A percentile compares a stretch with the other conserved stretches of the same genome.
These are phyloP conservation scores for Sherardia arvensis DNA, from an alignment of 257 asterid genomes.

Conservation along the genomic window DNA sequence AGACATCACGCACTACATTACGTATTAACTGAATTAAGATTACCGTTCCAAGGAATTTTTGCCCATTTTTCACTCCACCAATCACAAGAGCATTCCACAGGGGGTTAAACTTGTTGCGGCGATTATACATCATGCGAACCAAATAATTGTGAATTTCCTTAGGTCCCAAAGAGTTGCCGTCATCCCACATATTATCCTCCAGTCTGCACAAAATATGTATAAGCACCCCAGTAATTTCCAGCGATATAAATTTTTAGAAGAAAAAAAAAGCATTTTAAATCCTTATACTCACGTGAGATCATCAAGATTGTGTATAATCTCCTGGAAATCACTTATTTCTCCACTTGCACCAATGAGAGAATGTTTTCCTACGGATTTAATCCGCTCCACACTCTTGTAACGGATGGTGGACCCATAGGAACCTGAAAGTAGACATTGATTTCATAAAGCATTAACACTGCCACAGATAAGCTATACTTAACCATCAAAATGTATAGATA, in stretches of 20 bases:
- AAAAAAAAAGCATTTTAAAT: too few relatives aligned
- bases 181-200: slow-evolving; percentile 94
- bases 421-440: slow-evolving; percentile 34
- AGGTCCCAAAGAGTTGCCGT: slow-evolving; percentile 95
- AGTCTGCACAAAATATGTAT: slow-evolving; percentile 40
- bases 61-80: slow-evolving; percentile 91
- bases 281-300: slow-evolving; percentile 61
- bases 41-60: slow-evolving; percentile 92
- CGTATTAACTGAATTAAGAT: slow-evolving; percentile 9
- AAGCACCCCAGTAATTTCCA: neutral
- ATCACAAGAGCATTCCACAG: slow-evolving; percentile 89
- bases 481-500: neutral
- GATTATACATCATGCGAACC: slow-evolving; percentile 83
- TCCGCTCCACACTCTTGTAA: slow-evolving; percentile 85
- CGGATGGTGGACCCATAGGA: slow-evolving; percentile 99
- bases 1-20: neutral
- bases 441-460: neutral
- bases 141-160: slow-evolving; percentile 90
- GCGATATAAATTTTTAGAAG: neutral
- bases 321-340: slow-evolving; percentile 96
- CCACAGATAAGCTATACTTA: neutral
- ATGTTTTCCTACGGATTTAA: slow-evolving; percentile 87
- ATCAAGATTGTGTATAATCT: slow-evolving; percentile 74
- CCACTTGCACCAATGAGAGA: slow-evolving; percentile 96
- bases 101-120: slow-evolving; percentile 94